Conservation (phyloP, 106 monocot genomes). For the Alisma plantagoaquatica region DNA sequence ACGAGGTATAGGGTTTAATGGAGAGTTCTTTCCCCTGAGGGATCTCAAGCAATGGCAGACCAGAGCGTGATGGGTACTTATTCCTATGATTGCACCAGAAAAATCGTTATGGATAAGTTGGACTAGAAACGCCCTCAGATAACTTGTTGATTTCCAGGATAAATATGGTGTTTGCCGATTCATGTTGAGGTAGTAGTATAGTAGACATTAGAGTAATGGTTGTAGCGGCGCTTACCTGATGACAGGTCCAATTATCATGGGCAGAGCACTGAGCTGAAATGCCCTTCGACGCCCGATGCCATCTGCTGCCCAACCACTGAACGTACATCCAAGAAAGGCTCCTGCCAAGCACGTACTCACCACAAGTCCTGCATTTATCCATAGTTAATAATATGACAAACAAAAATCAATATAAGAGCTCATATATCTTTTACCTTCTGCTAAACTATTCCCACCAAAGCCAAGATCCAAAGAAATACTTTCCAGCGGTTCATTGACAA, state of each 20-base stretch:
- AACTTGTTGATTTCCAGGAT: too few species aligned
- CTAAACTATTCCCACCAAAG: conserved; percentile 73
- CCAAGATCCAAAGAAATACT: conserved; percentile 86
- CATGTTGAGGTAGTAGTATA: too few species aligned
- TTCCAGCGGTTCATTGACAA: conserved; percentile 93
- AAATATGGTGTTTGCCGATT: too few species aligned
- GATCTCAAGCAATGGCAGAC: too few species aligned
- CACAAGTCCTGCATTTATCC: conserved; percentile 61
- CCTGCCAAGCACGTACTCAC: conserved; percentile 92
- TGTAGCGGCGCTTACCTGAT: too few species aligned
- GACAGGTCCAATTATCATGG: conserved; percentile 77
- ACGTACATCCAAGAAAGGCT: conserved; percentile 79
- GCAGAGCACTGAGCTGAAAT: conserved; percentile 84
- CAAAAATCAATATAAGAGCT: not conserved
- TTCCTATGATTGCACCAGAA: too few species aligned
- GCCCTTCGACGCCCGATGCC: conserved; percentile 76
- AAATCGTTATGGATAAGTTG: too few species aligned
- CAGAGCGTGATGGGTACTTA: too few species aligned
- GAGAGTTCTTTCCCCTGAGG: too few species aligned
- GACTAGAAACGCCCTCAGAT: too few species aligned
- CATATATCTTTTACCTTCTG: conserved; percentile 52
- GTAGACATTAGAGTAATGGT: too few species aligned
- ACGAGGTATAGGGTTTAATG: too few species aligned
- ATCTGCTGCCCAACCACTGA: conserved; percentile 89
- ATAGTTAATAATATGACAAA: not conserved